These are phyloP conservation scores for Fusarium sulawesiense DNA, from an alignment of 2,329 filamentous ascomycete species.

Conservation along the genomic window DNA sequence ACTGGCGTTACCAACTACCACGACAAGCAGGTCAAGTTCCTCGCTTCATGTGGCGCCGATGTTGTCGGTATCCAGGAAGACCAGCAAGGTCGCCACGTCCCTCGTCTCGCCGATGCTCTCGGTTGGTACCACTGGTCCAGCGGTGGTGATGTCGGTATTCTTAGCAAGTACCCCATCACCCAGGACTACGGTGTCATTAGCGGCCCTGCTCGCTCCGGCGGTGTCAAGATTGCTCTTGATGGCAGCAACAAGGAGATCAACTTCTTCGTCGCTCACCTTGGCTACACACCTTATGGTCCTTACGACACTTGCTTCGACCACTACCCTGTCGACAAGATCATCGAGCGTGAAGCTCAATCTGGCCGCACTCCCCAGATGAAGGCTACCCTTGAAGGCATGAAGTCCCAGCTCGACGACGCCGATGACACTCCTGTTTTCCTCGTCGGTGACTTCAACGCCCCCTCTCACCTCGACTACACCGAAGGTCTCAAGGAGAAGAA, in stretches of 20 bases:
- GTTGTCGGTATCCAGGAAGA: conserved; percentile 55
- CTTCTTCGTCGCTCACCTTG: conserved; percentile 54
- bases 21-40: conserved; percentile 54
- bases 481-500: conserved; percentile 49
- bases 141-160: conserved; percentile 48
- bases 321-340: conserved; percentile 49
- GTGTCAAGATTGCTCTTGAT: conserved; percentile 52
- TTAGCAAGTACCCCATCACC: conserved; percentile 55
- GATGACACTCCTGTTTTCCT: conserved; percentile 52
- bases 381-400: conserved; percentile 51
- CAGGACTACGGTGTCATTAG: conserved; percentile 46
- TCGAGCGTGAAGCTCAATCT: conserved; percentile 51
- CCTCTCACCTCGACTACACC: conserved; percentile 57
- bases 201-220: conserved; percentile 37
- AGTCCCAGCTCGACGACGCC: conserved; percentile 46
- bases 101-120: conserved; percentile 52
- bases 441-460: conserved; percentile 57
- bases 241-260: conserved; percentile 50
- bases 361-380: conserved; percentile 54
- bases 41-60: conserved; percentile 49
- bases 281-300: conserved; percentile 55
- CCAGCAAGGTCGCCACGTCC: conserved; percentile 45
- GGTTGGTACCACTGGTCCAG: conserved; percentile 55
- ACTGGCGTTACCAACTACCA: conserved; percentile 52
- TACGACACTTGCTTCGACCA: conserved; percentile 57